Evolutionary conservation across 2,329 filamentous ascomycete genomes (phyloP).

Genomic region (Ascochyta viciae-villosae): DNA sequence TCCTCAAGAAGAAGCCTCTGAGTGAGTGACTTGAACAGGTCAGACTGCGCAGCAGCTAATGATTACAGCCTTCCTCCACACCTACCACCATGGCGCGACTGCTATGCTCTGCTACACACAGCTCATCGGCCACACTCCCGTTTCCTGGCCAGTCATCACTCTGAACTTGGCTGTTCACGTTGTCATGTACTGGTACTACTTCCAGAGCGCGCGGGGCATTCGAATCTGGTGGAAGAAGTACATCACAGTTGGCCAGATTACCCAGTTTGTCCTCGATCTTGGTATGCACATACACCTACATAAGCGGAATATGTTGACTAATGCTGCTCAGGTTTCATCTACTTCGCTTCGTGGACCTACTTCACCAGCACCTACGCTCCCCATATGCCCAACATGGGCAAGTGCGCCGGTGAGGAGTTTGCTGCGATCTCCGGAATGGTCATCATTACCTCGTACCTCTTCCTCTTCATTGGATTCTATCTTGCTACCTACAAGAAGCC

Average conservation of each 20-base stretch:
- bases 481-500: constrained; percentile 93
- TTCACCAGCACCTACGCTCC: constrained; percentile 91
- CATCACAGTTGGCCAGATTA: constrained; percentile 96
- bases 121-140: constrained; percentile 87
- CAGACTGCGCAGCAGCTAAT: constrained; percentile 29
- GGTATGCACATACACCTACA: constrained; percentile 62
- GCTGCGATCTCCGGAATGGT: constrained; percentile 90
- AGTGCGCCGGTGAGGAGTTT: constrained; percentile 95
- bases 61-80: constrained; percentile 83
- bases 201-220: constrained; percentile 95
- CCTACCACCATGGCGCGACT: constrained; percentile 97
- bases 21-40: constrained; percentile 60
- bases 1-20: constrained; percentile 99
- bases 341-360: constrained; percentile 99
- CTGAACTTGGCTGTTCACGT: constrained; percentile 95
- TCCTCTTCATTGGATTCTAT: constrained; percentile 99
- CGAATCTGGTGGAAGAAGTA: constrained; percentile 99
- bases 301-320: constrained; percentile 18
- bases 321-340: constrained; percentile 79
- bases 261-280: constrained; percentile 96
- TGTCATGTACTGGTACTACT: constrained; percentile 99
- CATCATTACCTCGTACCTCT: constrained; percentile 91
- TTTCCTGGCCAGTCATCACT: constrained; percentile 93
- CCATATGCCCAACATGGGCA: constrained; percentile 81
- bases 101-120: constrained; percentile 98